phyloP scores from a whole-genome alignment of 2,329 filamentous ascomycete genomes.

The Hypomyces rosellus region DNA sequence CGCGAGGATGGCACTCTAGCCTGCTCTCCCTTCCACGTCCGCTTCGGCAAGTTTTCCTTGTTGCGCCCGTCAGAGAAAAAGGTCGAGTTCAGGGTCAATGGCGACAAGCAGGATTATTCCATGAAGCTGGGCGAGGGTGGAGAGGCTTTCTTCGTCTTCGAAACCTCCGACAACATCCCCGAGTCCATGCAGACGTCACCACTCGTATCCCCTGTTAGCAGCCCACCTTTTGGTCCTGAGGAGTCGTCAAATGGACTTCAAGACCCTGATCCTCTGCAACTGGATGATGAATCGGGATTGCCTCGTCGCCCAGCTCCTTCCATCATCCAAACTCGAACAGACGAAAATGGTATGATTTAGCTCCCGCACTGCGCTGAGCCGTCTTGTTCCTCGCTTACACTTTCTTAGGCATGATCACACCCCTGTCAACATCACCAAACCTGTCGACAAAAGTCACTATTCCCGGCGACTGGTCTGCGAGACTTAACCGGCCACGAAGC shows the following conservation, averaged over 20 bases:
- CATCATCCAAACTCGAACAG: constrained; percentile 28
- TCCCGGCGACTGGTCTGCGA: constrained; percentile 46
- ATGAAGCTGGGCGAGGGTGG: constrained; percentile 98
- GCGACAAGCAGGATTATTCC: constrained; percentile 81
- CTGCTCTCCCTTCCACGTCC: constrained; percentile 96
- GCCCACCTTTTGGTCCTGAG: constrained; percentile 57
- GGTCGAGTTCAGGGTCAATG: constrained; percentile 96
- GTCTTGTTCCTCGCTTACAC: constrained; percentile 4
- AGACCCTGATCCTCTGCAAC: constrained; percentile 64
- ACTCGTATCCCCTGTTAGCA: constrained; percentile 80
- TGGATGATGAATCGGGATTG: constrained; percentile 42
- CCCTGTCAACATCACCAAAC: constrained; percentile 48
- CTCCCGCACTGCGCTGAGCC: neutral
- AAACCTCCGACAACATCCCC: constrained; percentile 89
- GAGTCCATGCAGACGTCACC: constrained; percentile 91
- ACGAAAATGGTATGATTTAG: constrained; percentile 24
- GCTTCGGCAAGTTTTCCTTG: constrained; percentile 97
- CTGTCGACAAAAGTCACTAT: constrained; percentile 38
- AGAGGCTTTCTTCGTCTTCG: constrained; percentile 98
- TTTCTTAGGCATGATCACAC: constrained; percentile 42
- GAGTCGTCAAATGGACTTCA: constrained; percentile 37
- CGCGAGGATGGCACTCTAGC: constrained; percentile 83
- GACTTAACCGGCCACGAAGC: constrained; percentile 41
- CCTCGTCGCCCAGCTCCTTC: constrained; percentile 40
- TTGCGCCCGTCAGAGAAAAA: constrained; percentile 96